Percentiles rank a stretch among this genome's conserved stretches.
Evolutionary conservation across 345 rosid genomes (phyloP).

Genomic region (Bruguiera gymnorhiza): DNA sequence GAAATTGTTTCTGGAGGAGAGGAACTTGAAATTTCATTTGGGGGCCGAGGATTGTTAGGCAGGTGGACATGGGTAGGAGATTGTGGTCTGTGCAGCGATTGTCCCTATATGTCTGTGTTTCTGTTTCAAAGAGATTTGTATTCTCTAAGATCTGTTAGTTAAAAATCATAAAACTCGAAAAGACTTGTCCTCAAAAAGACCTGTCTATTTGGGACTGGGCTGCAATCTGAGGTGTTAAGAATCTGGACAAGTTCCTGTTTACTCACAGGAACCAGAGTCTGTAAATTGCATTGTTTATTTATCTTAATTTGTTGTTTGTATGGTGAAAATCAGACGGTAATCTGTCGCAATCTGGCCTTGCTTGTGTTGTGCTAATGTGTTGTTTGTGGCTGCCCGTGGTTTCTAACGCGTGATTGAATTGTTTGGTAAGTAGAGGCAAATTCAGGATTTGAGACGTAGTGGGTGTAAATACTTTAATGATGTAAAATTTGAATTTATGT

Average conservation of each 20-base stretch:
- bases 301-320: slow-evolving; percentile 18
- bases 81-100: slow-evolving; percentile 23
- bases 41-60: slow-evolving; percentile 6
- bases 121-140: slow-evolving; percentile 7
- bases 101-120: slow-evolving; percentile 11
- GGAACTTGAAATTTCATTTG: slow-evolving; percentile 8
- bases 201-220: slow-evolving; percentile 20
- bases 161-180: slow-evolving; percentile 21
- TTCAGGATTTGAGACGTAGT: no score
- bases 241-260: slow-evolving; percentile 28
- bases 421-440: no score
- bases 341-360: slow-evolving; percentile 8
- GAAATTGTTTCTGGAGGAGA: slow-evolving; percentile 7
- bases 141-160: slow-evolving; percentile 17
- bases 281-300: slow-evolving; percentile 39
- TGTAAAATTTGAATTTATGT: slow-evolving; percentile 18
- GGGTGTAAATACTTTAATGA: neutral
- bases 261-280: slow-evolving; percentile 26
- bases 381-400: neutral
- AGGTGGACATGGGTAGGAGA: slow-evolving; percentile 26
- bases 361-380: neutral
- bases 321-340: slow-evolving; percentile 21
- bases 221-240: slow-evolving; percentile 11
- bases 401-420: no score
- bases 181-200: slow-evolving; percentile 24